Conservation (phyloP, 1,284 basidiomycete genomes). For the Polyporus tsugae region DNA sequence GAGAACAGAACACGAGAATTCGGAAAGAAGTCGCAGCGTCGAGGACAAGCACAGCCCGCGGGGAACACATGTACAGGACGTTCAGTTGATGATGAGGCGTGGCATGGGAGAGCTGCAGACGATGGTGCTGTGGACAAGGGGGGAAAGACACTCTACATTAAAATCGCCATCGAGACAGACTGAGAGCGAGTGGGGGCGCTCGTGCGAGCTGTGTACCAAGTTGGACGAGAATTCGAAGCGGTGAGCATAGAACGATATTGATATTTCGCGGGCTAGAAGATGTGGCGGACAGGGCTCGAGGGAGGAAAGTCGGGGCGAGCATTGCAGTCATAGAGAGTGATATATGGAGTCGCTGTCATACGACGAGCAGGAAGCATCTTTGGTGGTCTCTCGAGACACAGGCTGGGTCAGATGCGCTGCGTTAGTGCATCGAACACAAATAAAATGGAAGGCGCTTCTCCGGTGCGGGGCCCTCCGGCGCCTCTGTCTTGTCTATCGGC, state of each 20-base stretch:
- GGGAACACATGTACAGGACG: slow-evolving; percentile 10
- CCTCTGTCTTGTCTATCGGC: neutral
- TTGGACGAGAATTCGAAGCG: neutral
- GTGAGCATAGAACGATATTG: neutral
- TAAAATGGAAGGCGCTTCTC: slow-evolving; percentile 6
- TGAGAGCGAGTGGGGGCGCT: neutral
- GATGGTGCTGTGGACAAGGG: slow-evolving; percentile 6
- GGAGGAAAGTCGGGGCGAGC: neutral
- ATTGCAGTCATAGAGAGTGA: slow-evolving; percentile 1
- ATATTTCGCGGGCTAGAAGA: neutral
- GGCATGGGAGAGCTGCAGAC: slow-evolving; percentile 4
- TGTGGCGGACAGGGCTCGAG: neutral
- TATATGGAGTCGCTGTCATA: slow-evolving; percentile 15
- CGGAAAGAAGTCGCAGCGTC: neutral
- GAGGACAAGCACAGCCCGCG: slow-evolving; percentile 25
- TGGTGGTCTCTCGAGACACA: neutral
- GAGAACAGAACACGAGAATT: neutral
- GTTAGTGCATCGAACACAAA: neutral
- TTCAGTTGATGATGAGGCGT: slow-evolving; percentile 24
- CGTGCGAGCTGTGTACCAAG: neutral
- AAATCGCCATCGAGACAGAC: slow-evolving; percentile 27
- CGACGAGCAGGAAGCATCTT: neutral
- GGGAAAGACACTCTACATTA: slow-evolving; percentile 10
- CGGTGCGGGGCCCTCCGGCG: neutral
- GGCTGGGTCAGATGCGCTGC: slow-evolving; percentile 10